Base-by-base conservation (phyloP, 2,329 filamentous ascomycete species). In the Bipolaris gigantea region DNA sequence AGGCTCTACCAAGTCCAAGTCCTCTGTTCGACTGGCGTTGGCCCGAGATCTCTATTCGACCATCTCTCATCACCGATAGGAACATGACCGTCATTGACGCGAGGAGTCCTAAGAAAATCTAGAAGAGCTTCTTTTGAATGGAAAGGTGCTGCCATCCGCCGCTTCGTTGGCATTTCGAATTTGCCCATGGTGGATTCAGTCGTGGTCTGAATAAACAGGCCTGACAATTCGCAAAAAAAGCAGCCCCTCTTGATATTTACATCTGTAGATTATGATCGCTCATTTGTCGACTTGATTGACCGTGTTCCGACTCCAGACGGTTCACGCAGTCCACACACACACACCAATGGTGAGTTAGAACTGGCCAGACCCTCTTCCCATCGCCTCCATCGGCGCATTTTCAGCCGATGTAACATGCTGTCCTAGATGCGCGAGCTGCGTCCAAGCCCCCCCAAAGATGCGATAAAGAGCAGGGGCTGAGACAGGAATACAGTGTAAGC, bases 1-100 rank as follows among this genome's bases (percentile, higher is more conserved):
- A 67, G 33, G n/a, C 62, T 64, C 11, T 64, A 65, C 64, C 64
- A 66, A n/a, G 64, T 65, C 64, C 65, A 66, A 4, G 62, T 67
- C 30, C 63, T 57, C 21, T 66, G 55, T 30, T 64, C 56, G 3
- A 60, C 53, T 16, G 60, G 55, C 5, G 64, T 65, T 21, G 64
- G 64, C 36, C 65, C 62, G 13, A 67, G 57, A 53, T 67, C 64
- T 53, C 62, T 65, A 36, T 67, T 67, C 2, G 61, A 64, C 64
- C 62, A 67, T 57, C 33, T 61, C 33, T 59, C 39, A 33, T 65
- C 54, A 2, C 63, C 62, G 25, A 64, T 52, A 5, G 55, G 50
- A 11, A 40, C 34, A 3, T 57, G 55, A 3, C 57, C 61, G 6
- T 63, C 56, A 16, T 59, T 56, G 10, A 49, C 47, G n/a, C 61